Conservation (phyloP, 805 yeast species). For the Jamesozyma hellenica region DNA sequence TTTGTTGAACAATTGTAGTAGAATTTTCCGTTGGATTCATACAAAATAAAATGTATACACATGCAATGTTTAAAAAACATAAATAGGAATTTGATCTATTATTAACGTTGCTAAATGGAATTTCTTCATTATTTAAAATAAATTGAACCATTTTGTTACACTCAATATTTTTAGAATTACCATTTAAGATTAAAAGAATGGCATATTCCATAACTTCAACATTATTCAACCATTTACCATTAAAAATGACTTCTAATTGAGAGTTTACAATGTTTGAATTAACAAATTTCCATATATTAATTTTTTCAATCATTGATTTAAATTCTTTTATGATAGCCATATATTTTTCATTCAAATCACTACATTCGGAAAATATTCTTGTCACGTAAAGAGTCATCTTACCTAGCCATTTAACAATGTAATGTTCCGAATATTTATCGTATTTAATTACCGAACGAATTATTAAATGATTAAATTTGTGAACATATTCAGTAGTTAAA, state of each 20-base stretch:
- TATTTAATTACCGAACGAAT: constrained; percentile 18
- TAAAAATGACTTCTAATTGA: constrained; percentile 53
- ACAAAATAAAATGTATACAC: constrained; percentile 41
- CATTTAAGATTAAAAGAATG: constrained; percentile 31
- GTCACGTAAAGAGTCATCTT: constrained; percentile 53
- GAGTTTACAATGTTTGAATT: constrained; percentile 44
- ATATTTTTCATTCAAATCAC: constrained; percentile 22
- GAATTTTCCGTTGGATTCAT: constrained; percentile 39
- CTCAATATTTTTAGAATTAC: constrained; percentile 31
- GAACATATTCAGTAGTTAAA: constrained; percentile 17
- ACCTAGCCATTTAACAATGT: constrained; percentile 40
- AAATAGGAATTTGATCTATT: constrained; percentile 7
- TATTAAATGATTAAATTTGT: constrained; percentile 27
- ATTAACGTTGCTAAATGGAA: constrained; percentile 27
- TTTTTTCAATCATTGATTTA: constrained; percentile 23
- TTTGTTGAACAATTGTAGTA: constrained; percentile 37
- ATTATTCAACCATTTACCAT: constrained; percentile 37
- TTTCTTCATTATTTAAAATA: constrained; percentile 43
- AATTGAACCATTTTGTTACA: constrained; percentile 52
- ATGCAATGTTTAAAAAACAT: constrained; percentile 37
- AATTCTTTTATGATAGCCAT: constrained; percentile 28
- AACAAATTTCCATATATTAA: constrained; percentile 33
- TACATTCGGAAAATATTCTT: constrained; percentile 48
- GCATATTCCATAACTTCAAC: constrained; percentile 38
- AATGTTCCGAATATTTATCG: constrained; percentile 11